A percentile compares a stretch with the other conserved stretches of the same genome.
Conservation (phyloP, 2,329 filamentous ascomycete species). For the Fusarium sublunatum region DNA sequence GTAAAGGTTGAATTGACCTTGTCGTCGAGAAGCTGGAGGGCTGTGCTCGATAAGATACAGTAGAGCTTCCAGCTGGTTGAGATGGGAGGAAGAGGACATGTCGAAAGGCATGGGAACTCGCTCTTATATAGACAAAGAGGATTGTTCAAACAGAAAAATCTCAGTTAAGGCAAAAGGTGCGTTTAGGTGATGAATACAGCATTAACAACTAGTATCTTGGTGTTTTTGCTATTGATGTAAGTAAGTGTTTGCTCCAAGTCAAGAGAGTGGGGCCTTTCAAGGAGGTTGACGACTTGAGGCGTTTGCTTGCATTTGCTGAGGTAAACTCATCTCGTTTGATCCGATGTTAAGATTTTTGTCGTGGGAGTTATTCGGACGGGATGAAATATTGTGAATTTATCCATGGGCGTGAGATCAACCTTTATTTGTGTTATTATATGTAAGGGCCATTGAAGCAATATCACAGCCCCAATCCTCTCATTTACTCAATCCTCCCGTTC, state of each 20-base stretch:
- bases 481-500: fast-evolving
- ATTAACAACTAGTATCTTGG: background rate
- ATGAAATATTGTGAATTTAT: no score
- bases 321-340: no score
- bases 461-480: background rate
- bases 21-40: background rate
- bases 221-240: background rate
- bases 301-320: no score
- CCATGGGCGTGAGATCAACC: background rate
- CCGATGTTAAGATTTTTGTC: no score
- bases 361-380: no score
- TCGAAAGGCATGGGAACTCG: background rate
- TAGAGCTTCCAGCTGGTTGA: background rate
- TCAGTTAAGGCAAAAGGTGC: background rate
- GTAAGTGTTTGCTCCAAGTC: background rate
- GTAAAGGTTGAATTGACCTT: background rate
- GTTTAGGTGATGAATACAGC: background rate
- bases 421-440: background rate
- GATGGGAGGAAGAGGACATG: background rate
- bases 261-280: no score
- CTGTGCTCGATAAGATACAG: background rate
- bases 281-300: no score
- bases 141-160: background rate
- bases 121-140: background rate
- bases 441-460: background rate